Base-by-base conservation (phyloP, 805 yeast genomes). In the Kazachstania kunashirensis region DNA sequence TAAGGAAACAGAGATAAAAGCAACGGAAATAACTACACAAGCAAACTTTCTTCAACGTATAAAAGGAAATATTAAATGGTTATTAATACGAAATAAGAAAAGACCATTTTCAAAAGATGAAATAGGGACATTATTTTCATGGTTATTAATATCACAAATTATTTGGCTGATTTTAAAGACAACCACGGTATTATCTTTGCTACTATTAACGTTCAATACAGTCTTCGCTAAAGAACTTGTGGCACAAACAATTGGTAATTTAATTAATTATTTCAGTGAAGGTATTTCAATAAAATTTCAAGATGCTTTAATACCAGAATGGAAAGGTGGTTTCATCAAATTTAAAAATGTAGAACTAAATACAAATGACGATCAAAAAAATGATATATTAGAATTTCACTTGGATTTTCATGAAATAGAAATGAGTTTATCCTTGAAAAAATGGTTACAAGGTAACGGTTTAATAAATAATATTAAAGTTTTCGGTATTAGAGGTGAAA, bases 81-180 rank as follows among this genome's bases (percentile, higher is more conserved):
- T 77, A 7, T 59, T 88, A 36, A 81, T 84, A 41, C 70, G 77
- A 38, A 79, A 81, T 11, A 74, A 79, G 41, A 41, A 40, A 25
- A 69, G 95, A 20, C 96, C 95, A 2, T 84, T 84, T 63, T 86
- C 84, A 50, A 72, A 80, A 17, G 95, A 88, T 61, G 96, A 88
- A 50, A 68, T 84, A 36, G 71, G 84, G 13, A 96, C 96, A 2
- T 65, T 88, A 44, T 79, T 85, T 47, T 82, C 95, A 9, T 88
- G 96, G 96, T 57, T 89, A 26, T 70, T 89, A 26, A 73, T 89
- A 50, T 92, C 95, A 2, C 92, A 88, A 57, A 75, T 83, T 1
- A 55, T 83, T 2, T 71, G 94, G 72, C 64, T 88, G 30, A 61
- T 86, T 11, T 62, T 85, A 24, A 96, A 88, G 1, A 86, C 97